These are phyloP conservation scores for Dactylellina drechsleri DNA, from an alignment of 2,329 filamentous ascomycete species.

Conservation along the genomic window DNA sequence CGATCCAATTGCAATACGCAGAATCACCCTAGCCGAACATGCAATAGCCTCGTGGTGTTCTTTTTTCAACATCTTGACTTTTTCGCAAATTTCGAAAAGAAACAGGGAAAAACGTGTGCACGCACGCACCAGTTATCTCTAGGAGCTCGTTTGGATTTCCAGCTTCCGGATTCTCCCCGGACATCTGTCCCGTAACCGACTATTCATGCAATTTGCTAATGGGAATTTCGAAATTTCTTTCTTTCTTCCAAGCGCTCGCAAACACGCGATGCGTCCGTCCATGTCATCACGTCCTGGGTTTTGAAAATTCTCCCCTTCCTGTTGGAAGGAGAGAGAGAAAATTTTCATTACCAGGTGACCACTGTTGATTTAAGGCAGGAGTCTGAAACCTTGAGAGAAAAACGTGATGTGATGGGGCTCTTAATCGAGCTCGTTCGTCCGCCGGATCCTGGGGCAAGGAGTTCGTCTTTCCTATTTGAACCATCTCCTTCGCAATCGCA, in stretches of 20 bases:
- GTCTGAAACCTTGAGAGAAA: background rate
- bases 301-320: no score
- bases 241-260: conserved; percentile 27
- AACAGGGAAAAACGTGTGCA: background rate
- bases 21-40: background rate
- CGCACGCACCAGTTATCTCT: no score
- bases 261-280: conserved; percentile 15
- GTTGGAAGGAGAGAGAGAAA: conserved; percentile 24
- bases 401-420: conserved; percentile 43
- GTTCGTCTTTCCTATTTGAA: conserved; percentile 49
- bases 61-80: background rate
- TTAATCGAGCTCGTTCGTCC: conserved; percentile 25
- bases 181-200: background rate
- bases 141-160: background rate
- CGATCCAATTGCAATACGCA: conserved; percentile 27
- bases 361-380: conserved; percentile 31
- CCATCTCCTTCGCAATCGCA: background rate
- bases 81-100: no score
- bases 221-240: conserved; percentile 6
- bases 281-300: background rate
- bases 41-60: conserved; percentile 20
- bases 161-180: background rate
- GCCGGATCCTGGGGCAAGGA: conserved; percentile 33
- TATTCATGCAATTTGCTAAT: conserved; percentile 50
- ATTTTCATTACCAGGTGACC: conserved; percentile 48